Conservation (phyloP, 2,329 filamentous ascomycete genomes). For the Anthostomella pinea region DNA sequence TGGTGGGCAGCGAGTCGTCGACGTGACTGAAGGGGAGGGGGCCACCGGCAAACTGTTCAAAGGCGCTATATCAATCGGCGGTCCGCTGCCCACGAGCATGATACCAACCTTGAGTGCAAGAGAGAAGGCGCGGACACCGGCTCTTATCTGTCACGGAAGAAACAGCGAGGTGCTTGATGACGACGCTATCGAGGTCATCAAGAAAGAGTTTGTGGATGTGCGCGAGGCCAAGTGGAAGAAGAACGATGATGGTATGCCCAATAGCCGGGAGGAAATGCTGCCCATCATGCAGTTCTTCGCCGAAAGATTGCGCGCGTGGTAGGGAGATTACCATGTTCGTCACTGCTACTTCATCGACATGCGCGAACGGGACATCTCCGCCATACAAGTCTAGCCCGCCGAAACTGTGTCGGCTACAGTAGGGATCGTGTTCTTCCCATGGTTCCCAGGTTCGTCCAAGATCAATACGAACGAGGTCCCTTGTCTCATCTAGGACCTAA, state of each 20-base stretch:
- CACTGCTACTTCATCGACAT: no score
- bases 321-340: not conserved
- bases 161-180: constrained; percentile 49
- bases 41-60: constrained; percentile 35
- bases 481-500: no score
- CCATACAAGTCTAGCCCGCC: no score
- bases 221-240: constrained; percentile 68
- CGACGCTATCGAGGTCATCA: constrained; percentile 61
- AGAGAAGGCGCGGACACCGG: constrained; percentile 59
- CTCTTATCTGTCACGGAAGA: constrained; percentile 59
- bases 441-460: no score
- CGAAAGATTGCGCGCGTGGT: constrained; percentile 50
- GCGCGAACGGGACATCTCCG: no score
- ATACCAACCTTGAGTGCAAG: constrained; percentile 42
- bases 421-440: no score
- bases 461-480: no score
- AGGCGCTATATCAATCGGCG: constrained; percentile 64
- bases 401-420: no score
- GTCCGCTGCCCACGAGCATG: constrained; percentile 52
- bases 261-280: constrained; percentile 77
- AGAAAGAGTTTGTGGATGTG: constrained; percentile 63
- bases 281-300: constrained; percentile 86
- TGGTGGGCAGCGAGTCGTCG: constrained; percentile 33
- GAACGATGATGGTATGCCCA: constrained; percentile 77
- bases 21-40: constrained; percentile 22